phyloP scores from a whole-genome alignment of 306 rosid species.

The Adenanthera pavonina region DNA sequence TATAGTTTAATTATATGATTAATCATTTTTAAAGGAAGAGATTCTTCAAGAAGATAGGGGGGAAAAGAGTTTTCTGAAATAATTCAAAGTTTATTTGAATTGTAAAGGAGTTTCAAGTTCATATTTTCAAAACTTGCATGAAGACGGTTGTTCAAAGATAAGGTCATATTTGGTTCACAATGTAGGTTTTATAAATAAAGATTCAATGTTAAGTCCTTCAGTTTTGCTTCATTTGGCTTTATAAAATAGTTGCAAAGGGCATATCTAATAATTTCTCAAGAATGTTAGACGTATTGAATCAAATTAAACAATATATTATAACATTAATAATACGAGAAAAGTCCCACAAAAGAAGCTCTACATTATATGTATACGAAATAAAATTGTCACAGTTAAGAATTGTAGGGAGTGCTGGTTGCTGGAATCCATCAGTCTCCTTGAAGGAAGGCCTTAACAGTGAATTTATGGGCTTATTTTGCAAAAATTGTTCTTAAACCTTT shows the following conservation, averaged over 20 bases:
- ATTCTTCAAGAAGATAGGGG: not conserved
- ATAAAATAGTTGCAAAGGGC: not conserved
- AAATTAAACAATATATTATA: constrained; percentile 16
- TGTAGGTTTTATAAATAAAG: not conserved
- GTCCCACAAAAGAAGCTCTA: constrained; percentile 17
- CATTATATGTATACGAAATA: not conserved
- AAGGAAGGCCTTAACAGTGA: constrained; percentile 59
- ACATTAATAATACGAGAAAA: not conserved
- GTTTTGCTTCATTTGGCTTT: not conserved
- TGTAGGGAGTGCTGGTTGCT: constrained; percentile 45
- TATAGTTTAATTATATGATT: constrained; percentile 4
- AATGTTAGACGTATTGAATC: constrained; percentile 19
- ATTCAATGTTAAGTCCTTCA: not conserved
- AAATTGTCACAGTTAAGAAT: constrained; percentile 43
- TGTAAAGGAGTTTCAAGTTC: not conserved
- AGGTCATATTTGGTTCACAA: not conserved
- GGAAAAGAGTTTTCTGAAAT: constrained; percentile 22
- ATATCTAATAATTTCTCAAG: not conserved
- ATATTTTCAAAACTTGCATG: not conserved
- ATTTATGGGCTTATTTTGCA: constrained; percentile 46
- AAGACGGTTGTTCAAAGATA: not conserved
- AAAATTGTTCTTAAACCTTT: constrained; percentile 63
- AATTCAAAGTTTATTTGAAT: not conserved
- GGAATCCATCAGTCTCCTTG: constrained; percentile 66
- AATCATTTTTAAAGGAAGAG: no score